Evolutionary conservation across 2,329 filamentous ascomycete species (phyloP).

Genomic region (Calonectria pseudoturangicola): DNA sequence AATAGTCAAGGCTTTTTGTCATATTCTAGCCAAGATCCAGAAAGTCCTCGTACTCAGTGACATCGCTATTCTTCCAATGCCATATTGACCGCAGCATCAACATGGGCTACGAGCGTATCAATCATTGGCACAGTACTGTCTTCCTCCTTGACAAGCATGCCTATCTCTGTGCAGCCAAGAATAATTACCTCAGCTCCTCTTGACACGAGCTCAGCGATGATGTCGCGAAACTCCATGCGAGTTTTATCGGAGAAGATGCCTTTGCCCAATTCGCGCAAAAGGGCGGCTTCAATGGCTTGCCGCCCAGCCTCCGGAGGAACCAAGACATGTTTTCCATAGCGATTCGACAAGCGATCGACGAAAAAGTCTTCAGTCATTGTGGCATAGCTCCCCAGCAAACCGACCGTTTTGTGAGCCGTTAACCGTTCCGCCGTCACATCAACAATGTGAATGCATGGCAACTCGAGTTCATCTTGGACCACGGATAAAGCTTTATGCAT

Average conservation of each 20-base stretch:
- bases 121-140: background rate
- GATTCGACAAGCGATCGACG: background rate
- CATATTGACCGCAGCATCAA: conserved; percentile 6
- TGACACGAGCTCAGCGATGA: background rate
- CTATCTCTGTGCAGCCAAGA: conserved; percentile 4
- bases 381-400: background rate
- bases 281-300: background rate
- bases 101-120: background rate
- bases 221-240: background rate
- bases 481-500: conserved; percentile 6
- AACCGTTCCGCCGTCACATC: background rate
- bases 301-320: background rate
- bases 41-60: background rate
- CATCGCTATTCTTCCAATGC: background rate
- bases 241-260: background rate
- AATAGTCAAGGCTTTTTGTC: background rate
- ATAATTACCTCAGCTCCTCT: conserved; percentile 6
- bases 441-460: conserved; percentile 14
- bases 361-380: conserved; percentile 11
- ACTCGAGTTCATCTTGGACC: background rate
- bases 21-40: background rate
- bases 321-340: conserved; percentile 1
- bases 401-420: conserved; percentile 3
- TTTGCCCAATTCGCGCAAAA: background rate
- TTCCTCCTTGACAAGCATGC: background rate